These are phyloP conservation scores for Oryza officinalis DNA, from an alignment of 176 grass and related monocot genomes.

Conservation along the genomic window DNA sequence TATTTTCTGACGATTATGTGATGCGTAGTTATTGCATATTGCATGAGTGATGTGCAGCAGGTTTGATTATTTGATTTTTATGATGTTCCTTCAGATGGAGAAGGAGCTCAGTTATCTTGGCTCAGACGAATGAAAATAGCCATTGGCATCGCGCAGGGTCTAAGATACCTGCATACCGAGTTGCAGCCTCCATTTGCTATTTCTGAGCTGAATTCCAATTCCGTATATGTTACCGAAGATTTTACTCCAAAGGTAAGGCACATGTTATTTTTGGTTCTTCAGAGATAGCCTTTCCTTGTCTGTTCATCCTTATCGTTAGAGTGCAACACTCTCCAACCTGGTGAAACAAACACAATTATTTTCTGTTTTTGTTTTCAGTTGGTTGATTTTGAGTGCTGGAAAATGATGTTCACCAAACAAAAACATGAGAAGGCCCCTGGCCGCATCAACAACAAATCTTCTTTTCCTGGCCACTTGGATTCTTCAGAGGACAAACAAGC, in stretches of 20 bases:
- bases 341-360: neutral
- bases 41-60: neutral
- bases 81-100: slow-evolving; percentile 64
- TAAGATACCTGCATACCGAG: slow-evolving; percentile 84
- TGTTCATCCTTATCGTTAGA: neutral
- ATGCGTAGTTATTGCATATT: neutral
- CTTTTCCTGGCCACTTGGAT: slow-evolving; percentile 48
- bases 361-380: slow-evolving; percentile 46
- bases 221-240: slow-evolving; percentile 85
- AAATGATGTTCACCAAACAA: slow-evolving; percentile 62
- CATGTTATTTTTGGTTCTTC: neutral
- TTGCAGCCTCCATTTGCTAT: slow-evolving; percentile 70
- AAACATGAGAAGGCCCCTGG: slow-evolving; percentile 48
- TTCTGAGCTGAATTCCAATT: slow-evolving; percentile 74
- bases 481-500: slow-evolving; percentile 57
- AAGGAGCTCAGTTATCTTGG: slow-evolving; percentile 84
- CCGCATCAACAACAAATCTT: slow-evolving; percentile 43
- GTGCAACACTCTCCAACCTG: neutral
- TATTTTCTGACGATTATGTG: neutral
- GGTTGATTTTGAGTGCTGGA: slow-evolving; percentile 98
- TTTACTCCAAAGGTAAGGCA: slow-evolving; percentile 75
- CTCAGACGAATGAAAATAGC: slow-evolving; percentile 93
- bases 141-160: slow-evolving; percentile 77
- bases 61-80: neutral
- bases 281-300: neutral